Evolutionary conservation across 2,329 filamentous ascomycete species (phyloP), one percentile per base, ranked within the genome.

Genomic region (Fusarium stilboides): DNA sequence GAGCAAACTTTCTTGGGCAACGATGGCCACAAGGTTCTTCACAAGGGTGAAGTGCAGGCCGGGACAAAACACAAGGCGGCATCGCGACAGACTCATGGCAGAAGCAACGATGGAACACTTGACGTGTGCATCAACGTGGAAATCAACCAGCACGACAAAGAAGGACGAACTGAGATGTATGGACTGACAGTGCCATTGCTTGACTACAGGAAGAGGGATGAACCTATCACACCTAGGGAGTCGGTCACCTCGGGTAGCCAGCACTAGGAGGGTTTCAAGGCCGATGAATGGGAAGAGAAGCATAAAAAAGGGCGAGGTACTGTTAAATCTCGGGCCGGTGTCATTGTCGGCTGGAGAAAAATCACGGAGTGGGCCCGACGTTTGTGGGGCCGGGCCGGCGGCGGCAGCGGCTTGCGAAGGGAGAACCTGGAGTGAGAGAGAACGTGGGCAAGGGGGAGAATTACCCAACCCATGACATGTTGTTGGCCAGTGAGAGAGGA

Each of bases 81-180:
- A 0, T 77, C 81, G n/a, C 74, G 76, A 65, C 74, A 88, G 78
- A 76, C 87, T 75, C 80, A 90, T 79, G 82, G 91, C 69, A 79
- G 83, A 77, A 80, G 81, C 72, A 77, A 85, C 78, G 84, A 91
- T 81, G 85, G 86, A 73, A 83, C 88, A 12, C 85, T 99, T 6
- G 94, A 98, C 73, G 89, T 98, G 50, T 90, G 90, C 57, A 88
- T 99, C 73, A 92, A 94, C 59, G 90, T 98, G 68, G 96, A 99
- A 80, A 89, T 95, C 66, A 90, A 94, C 77, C 93, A 97, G 76
- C 90, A 91, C 73, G 90, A 98, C 77, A 89, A 89, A 4, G 85
- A 92, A 36, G 96, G 96, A 37, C 88, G 87, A 69, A 98, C 96
- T 0, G 86, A 91, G 65, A 88, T 90, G 15, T 99, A 99, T 76